Evolutionary conservation across 2,329 filamentous ascomycete species (phyloP), one percentile per base, ranked within the genome.

Genomic region (Didymella lethalis): DNA sequence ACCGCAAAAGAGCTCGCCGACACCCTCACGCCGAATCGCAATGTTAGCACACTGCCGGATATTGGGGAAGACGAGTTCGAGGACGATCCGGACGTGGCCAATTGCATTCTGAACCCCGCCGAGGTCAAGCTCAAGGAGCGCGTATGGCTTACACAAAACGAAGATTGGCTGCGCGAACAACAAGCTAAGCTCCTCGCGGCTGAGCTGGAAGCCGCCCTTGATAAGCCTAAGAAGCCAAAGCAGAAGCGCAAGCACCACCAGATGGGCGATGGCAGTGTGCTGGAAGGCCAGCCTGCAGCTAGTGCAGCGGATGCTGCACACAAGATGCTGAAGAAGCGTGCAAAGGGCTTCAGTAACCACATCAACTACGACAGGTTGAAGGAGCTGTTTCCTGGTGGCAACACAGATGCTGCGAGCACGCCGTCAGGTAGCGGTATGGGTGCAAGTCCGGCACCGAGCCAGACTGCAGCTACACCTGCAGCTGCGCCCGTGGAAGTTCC

Each of bases 61-160:
- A 89, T 96, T 20, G 87, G 85, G 49, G 90, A 91, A 57, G 86
- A 90, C 57, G 93, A 97, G 72, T 97, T 98, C 70, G 91, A 89
- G 36, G 88, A 96, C 67, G 95, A 99, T 63, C 90, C 88, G 0
- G 95, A 99, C 76, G 92, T 99, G 5, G 81, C 85, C 59, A 90
- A 90, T 68, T 97, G 93, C 71, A 78, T 93, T 34, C 83, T 98
- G 5, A 85, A 84, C 0, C 85, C 88, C 1, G 85, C 87, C 3
- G 93, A 98, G 78, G 86, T 89, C 2, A 85, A 85, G 32, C 86
- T 93, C 72, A 98, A 97, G 76, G 93, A 97, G 76, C 87, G 88
- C 59, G 91, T 98, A 51, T 99, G 95, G 95, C 88, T 96, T 43
- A 93, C 94, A 59, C 89, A 93, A 73, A 98, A 99, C 77, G 93